Evolutionary conservation across 768 basidiomycete genomes (phyloP), one percentile per base, ranked within the genome.

Genomic region (Mycena amicta): DNA sequence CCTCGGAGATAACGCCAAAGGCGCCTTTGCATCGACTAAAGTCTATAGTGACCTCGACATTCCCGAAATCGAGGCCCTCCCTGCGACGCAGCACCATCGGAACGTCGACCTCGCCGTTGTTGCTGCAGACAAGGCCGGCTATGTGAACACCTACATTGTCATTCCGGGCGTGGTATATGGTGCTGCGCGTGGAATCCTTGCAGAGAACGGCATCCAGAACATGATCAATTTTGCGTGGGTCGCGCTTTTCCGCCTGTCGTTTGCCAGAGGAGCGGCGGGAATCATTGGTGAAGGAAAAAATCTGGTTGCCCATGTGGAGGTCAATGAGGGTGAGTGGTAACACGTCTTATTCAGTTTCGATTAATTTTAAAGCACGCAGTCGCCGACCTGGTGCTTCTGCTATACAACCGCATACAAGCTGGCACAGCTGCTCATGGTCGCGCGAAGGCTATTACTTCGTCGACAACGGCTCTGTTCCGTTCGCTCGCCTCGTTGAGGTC

Each of bases 31-130:
- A 0, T 71, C 75, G 3, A 70, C 77, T 2, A 69, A 60, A 2
- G 69, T 86, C 16, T 85, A 81, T 67, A 77, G 74, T 18, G 84
- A 88, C 66, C 58, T 77, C n/a, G 73, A 85, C 54, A 59, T 77
- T 2, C 69, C 73, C 15, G 73, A 73, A 55, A 70, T 87, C 18
- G 80, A 79, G 50, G 63, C 74, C 1, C 62, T 86, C 6, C 75
- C 83, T 2, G 65, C 63, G 5, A 79, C 76, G 3, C 79, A 79
- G 53, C 70, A 72, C 0, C 83, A 85, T 62, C 78, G 83, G 39
- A 58, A 72, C 18, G 80, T 87, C 3, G 86, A 86, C 57, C 65
- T 81, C 22, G 64, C 69, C 4, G 55, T 86, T 37, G 71, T 82
- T 4, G 74, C 75, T 3, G 84, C 82, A 4, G 79, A 82, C 60